Conservation (phyloP, 2,329 filamentous ascomycete genomes). For the Cordyceps militaris region DNA sequence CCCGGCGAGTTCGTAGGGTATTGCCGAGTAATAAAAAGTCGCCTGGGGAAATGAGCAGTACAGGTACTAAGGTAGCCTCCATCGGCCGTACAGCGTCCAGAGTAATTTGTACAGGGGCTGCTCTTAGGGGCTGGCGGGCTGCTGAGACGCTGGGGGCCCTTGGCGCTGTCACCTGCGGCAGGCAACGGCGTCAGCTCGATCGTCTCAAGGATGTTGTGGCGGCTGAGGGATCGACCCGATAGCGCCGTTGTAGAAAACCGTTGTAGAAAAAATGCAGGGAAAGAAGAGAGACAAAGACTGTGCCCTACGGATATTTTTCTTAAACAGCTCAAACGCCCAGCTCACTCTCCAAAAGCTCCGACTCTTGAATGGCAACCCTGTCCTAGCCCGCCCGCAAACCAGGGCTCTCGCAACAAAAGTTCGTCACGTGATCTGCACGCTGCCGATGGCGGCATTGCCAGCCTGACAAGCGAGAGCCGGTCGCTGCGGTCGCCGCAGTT, state of each 20-base stretch:
- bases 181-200: neutral
- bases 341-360: neutral
- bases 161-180: neutral
- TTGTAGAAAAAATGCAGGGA: neutral
- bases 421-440: neutral
- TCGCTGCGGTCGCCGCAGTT: neutral
- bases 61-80: neutral
- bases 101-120: no score
- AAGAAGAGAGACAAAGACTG: neutral
- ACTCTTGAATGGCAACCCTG: neutral
- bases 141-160: neutral
- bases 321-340: neutral
- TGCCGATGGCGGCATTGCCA: neutral
- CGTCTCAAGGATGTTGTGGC: neutral
- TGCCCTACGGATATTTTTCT: neutral
- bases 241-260: neutral
- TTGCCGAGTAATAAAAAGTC: neutral
- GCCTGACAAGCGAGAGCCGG: neutral
- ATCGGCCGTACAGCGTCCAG: no score
- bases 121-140: neutral
- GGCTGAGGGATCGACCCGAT: neutral
- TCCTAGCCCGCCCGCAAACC: neutral
- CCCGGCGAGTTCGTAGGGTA: neutral
- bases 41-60: no score
- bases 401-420: constrained; percentile 1